Base-by-base conservation (phyloP, 2,329 filamentous ascomycete species). In the Fusarium dlaminii region DNA sequence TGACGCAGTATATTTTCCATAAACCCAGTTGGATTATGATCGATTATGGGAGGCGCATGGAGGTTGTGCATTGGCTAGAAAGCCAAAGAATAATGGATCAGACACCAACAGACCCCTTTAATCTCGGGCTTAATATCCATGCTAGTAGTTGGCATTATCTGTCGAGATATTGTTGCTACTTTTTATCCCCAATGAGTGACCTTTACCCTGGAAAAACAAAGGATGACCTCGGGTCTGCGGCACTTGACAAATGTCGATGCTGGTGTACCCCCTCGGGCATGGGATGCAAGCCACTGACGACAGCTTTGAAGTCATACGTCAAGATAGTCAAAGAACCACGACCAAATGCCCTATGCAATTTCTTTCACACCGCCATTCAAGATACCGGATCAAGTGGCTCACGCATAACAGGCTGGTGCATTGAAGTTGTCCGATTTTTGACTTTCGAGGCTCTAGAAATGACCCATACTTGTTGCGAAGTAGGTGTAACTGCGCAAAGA, bases 1-100 rank as follows among this genome's bases (percentile, higher is more conserved):
- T 46, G 43, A 22, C 6, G 8, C 13, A 3, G 0, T 0, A 6
- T 20, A 1, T 0, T 13, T 13, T 9, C 11, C 0, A 0, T 8
- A 2, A 24, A 0, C n/a, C 10, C 4, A 0, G 1, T 5, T 17
- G 42, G 42, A 18, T 24, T 0, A 3, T 0, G 11, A 1, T 0
- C 12, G 12, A 18, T 18, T 2, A 27, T 43, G 11, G 11, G 1
- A 45, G 13, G 7, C 5, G 17, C 0, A 4, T 6, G 4, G 18
- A 29, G 1, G 4, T 5, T 22, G 7, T 29, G 0, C 0, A 29
- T 8, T 48, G 18, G 27, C 0, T 22, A 11, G 0, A 8, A 12
- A 30, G 6, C 20, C 27, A 22, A 12, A 2, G 2, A 1, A 48
- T 30, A 48, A 22, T 22, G 45, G 6, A 12, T 0, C 14, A 22